Conservation (phyloP, 192 early-diverging fungal genomes). For the Linnemannia hyalina region DNA sequence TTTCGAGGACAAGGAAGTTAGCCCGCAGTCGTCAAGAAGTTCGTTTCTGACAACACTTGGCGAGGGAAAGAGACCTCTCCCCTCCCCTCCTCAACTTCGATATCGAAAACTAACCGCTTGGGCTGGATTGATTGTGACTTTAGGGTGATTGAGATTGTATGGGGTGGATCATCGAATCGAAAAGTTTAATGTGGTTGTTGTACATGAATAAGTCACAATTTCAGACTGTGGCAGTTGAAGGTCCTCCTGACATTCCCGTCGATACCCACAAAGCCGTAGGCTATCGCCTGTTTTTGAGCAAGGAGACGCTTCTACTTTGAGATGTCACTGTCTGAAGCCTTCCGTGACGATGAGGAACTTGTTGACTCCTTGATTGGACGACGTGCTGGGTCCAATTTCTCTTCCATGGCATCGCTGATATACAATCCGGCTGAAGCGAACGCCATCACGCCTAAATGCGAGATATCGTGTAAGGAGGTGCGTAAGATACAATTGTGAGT, state of each 20-base stretch:
- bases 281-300: not conserved
- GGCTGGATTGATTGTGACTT: too few relatives aligned
- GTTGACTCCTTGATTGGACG: slow-evolving; percentile 7
- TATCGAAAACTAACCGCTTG: too few relatives aligned
- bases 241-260: not conserved
- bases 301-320: not conserved
- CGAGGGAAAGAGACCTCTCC: too few relatives aligned
- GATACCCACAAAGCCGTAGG: not conserved
- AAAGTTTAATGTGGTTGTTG: not conserved
- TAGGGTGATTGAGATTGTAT: too few relatives aligned
- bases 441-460: slow-evolving; percentile 41
- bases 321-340: not conserved
- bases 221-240: not conserved
- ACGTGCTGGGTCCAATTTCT: slow-evolving; percentile 31
- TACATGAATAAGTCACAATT: not conserved
- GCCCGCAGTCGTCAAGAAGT: too few relatives aligned
- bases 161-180: too few relatives aligned
- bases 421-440: slow-evolving; percentile 46
- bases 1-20: too few relatives aligned
- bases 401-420: slow-evolving; percentile 48
- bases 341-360: not conserved
- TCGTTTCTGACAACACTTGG: too few relatives aligned
- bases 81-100: too few relatives aligned
- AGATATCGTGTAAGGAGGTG: not conserved
- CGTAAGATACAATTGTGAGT: not conserved